Base-by-base conservation (phyloP, 441 rosid species). In the Pelargonium myrrhifolium region DNA sequence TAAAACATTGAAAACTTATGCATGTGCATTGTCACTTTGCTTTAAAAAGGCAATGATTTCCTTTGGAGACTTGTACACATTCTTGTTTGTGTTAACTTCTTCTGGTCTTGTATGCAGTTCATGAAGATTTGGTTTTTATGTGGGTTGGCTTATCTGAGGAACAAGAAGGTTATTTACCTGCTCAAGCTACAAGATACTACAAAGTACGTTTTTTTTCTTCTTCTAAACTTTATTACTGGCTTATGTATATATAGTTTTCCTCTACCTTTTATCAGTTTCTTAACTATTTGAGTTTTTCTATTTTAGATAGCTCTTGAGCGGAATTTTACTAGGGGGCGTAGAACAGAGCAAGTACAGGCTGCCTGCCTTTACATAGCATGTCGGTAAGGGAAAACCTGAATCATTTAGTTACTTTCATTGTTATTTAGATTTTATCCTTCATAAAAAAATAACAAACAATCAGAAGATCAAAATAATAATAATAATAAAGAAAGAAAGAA, bases 331-430 rank as follows among this genome's bases (percentile, higher is more conserved):
- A 83, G 78, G 77, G 98, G 97, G 51, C 97, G 96, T 42, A 89
- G 89, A 76, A 77, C 89, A 37, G 97, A 94, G 60, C 93, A 84
- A 71, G 97, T 94, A 18, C 87, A 87, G 64, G 85, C 92, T 73
- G 82, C 93, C 64, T 94, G 97, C 73, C 89, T 94, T 58, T 94
- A 94, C 80, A 85, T 88, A 85, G 92, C 97, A 22, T 94, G 96
- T 71, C 84, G 96, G 99, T 93, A 75, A 81, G 82, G 60, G 65
- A 71, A 65, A 28, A 70, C 47, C 80, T 67, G 67, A 31, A 31
- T 68, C 35, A 31, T 31, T 31, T 31, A 31, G 35, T 31, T 31
- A 3, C 35, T 31, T 31, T 31, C 35, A 31, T 31, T 53, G 11
- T 12, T 59, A 26, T 22, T 68, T 68, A 42, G 37, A 28, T 60